Conservation (phyloP, 2,329 filamentous ascomycete species). For the Trichoderma citrinoviride region DNA sequence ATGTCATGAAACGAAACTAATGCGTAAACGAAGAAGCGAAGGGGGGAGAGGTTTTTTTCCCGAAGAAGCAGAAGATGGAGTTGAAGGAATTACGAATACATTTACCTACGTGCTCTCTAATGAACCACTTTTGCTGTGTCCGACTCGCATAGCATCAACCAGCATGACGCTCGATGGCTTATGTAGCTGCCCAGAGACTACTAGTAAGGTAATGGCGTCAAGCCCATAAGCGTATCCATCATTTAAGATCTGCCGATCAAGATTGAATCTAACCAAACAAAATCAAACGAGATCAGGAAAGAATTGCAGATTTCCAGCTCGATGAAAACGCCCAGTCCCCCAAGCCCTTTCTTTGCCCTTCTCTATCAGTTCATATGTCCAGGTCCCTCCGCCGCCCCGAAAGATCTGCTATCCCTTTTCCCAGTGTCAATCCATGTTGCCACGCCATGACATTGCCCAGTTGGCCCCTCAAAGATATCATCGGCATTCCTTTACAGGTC, state of each 20-base stretch:
- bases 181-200: no score
- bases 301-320: background rate
- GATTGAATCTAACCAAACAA: background rate
- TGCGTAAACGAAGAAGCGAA: background rate
- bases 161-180: no score
- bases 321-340: background rate
- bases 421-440: no score
- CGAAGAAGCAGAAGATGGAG: background rate
- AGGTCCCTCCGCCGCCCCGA: no score
- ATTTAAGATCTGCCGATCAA: background rate
- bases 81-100: background rate
- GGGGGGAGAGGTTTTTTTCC: rapidly evolving
- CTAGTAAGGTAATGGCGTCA: no score
- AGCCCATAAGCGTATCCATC: no score
- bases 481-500: no score
- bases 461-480: no score
- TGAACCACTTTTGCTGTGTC: background rate
- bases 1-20: slow-evolving; percentile 14
- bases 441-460: no score
- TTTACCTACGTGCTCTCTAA: background rate
- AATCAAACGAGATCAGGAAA: background rate
- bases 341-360: background rate
- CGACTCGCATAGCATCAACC: background rate
- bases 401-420: no score
- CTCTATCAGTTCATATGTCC: background rate